phyloP scores from a whole-genome alignment of 108 stramenopile genomes.

The Aurantiochytrium sp. region DNA sequence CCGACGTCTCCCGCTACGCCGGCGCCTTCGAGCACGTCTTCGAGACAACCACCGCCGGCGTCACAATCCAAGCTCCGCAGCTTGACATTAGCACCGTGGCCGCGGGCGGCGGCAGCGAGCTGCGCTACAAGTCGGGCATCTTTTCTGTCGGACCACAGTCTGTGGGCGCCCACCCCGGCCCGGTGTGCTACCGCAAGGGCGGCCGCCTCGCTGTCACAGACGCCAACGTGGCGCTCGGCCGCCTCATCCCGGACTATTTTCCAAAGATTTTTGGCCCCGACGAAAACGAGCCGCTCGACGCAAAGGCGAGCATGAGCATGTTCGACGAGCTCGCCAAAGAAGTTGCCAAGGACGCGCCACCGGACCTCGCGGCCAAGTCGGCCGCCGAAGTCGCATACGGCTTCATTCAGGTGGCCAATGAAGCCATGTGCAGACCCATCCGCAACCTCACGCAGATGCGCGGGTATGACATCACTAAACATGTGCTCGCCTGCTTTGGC shows the following conservation, averaged over 20 bases:
- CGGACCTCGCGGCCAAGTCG: not conserved
- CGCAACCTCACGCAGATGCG: slow-evolving; percentile 96
- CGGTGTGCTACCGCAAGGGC: slow-evolving; percentile 91
- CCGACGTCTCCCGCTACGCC: slow-evolving; percentile 81
- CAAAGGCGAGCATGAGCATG: slow-evolving; percentile 72
- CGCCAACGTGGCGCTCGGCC: slow-evolving; percentile 90
- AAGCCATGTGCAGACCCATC: slow-evolving; percentile 99
- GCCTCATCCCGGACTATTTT: slow-evolving; percentile 82
- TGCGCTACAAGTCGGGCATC: slow-evolving; percentile 81
- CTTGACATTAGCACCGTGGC: slow-evolving; percentile 97
- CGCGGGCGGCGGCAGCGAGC: slow-evolving; percentile 81
- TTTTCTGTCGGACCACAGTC: slow-evolving; percentile 93
- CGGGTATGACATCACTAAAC: slow-evolving; percentile 78
- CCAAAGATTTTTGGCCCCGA: slow-evolving; percentile 92
- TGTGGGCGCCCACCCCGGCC: slow-evolving; percentile 94
- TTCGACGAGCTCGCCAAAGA: slow-evolving; percentile 68
- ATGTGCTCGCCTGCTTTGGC: slow-evolving; percentile 89
- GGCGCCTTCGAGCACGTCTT: slow-evolving; percentile 85
- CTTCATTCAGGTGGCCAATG: slow-evolving; percentile 95
- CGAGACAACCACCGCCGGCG: slow-evolving; percentile 91
- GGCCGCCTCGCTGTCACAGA: slow-evolving; percentile 94
- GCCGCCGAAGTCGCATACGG: slow-evolving; percentile 81
- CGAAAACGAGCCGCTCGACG: slow-evolving; percentile 89
- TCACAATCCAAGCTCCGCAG: slow-evolving; percentile 82
- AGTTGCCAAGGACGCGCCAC: slow-evolving; percentile 2